phyloP scores from a whole-genome alignment of 2,329 filamentous ascomycete genomes.

The Aspergillus sp. region DNA sequence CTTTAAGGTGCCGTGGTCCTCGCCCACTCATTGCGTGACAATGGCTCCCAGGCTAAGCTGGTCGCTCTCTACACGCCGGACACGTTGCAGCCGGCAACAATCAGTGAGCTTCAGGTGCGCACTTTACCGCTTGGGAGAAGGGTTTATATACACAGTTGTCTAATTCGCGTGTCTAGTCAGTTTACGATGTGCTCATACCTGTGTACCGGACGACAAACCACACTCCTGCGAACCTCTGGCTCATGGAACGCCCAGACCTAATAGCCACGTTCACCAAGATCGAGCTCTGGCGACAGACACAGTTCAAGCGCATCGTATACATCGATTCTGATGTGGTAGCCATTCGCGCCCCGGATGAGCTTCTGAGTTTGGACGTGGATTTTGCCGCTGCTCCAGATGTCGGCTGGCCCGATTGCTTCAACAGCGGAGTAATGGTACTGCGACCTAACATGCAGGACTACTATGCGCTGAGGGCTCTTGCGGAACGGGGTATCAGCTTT shows the following conservation, averaged over 20 bases:
- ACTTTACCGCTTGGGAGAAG: constrained; percentile 12
- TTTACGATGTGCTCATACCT: constrained; percentile 88
- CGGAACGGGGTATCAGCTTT: constrained; percentile 86
- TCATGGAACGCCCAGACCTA: constrained; percentile 91
- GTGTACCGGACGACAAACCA: constrained; percentile 79
- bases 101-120: constrained; percentile 75
- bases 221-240: constrained; percentile 77
- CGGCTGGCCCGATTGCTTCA: constrained; percentile 98
- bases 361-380: constrained; percentile 69
- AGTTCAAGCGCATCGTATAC: constrained; percentile 92
- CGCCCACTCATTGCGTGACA: constrained; percentile 91
- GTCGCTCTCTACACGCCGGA: constrained; percentile 83
- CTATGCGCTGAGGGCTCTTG: constrained; percentile 80
- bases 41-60: constrained; percentile 81
- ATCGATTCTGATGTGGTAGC: constrained; percentile 94
- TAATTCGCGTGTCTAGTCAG: constrained; percentile 56
- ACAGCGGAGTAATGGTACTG: constrained; percentile 94
- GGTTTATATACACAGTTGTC: constrained; percentile 5
- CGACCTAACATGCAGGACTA: constrained; percentile 86
- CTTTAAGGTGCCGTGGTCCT: constrained; percentile 82
- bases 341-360: constrained; percentile 86
- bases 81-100: constrained; percentile 72
- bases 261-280: constrained; percentile 97
- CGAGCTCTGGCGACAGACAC: constrained; percentile 85
- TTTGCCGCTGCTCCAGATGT: constrained; percentile 87